Evolutionary conservation across 2,329 filamentous ascomycete species (phyloP), one percentile per base, ranked within the genome.

Genomic region (Penicillium sp.): DNA sequence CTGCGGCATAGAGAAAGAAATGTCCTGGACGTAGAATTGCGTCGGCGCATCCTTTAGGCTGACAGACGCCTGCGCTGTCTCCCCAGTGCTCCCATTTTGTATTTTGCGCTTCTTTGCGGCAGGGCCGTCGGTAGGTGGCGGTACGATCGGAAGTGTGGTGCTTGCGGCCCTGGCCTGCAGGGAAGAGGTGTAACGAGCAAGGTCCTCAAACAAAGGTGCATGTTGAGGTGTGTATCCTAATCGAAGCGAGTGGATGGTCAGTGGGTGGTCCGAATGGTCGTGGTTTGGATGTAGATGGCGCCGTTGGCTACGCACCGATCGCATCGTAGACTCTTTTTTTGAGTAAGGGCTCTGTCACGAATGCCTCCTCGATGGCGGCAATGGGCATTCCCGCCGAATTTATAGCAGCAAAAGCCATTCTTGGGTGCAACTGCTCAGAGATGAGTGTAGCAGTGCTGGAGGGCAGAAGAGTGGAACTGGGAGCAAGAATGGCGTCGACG

Each of bases 1-100:
- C 60, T 83, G 80, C 3, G 84, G 84, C 0, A 85, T 75, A 14
- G 81, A 76, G 67, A 86, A 85, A 50, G 81, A 84, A 48, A 84
- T 72, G 58, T 85, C 82, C 50, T 76, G 74, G 53, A 78, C 72
- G 52, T 76, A 76, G 52, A 79, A 76, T 31, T 74, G 69, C 40
- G 73, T 48, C 8, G 66, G 60, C 42, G 62, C 57, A 54, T 73
- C 65, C 36, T 70, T 71, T 50, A 73, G 27, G 54, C 69, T 65
- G 24, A 63, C 64, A 42, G 64, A 42, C 28, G 64, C 58, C 44
- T 69, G 64, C 31, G 66, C 57, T 46, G 68, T 63, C 28, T 52
- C 63, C 30, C 44, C 44, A 10, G 46, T 57, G 43, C 58, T 61
- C 24, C 68, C 70, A 64, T 77, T 74, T 41, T 74, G 70, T 31